phyloP scores from a whole-genome alignment of 805 yeast species.

The Ogataea methanolica region DNA sequence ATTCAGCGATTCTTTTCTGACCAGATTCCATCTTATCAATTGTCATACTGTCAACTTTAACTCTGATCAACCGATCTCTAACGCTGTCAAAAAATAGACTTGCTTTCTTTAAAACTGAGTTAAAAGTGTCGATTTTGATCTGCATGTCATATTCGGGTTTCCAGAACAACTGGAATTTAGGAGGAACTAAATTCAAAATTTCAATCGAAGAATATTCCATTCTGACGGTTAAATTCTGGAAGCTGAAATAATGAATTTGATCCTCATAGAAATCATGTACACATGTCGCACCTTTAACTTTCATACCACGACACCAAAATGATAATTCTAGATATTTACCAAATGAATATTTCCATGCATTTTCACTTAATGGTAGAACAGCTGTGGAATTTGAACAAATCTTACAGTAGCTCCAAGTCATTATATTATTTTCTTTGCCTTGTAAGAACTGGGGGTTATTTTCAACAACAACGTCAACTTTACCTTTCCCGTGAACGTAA shows the following conservation, averaged over 20 bases:
- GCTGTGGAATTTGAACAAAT: constrained; percentile 74
- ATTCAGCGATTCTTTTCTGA: constrained; percentile 47
- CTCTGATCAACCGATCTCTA: constrained; percentile 60
- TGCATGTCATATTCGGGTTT: constrained; percentile 64
- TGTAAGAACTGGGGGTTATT: constrained; percentile 50
- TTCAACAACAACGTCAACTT: constrained; percentile 74
- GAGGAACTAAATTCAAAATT: constrained; percentile 73
- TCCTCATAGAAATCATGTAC: constrained; percentile 76
- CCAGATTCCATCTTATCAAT: constrained; percentile 72
- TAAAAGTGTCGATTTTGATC: constrained; percentile 60
- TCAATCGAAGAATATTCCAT: constrained; percentile 76
- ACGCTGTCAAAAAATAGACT: constrained; percentile 69
- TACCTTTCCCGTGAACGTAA: constrained; percentile 85
- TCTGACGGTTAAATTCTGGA: constrained; percentile 70
- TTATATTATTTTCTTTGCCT: constrained; percentile 59
- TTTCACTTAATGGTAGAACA: constrained; percentile 74
- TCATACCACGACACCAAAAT: constrained; percentile 66
- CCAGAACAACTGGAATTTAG: constrained; percentile 68
- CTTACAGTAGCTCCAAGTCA: constrained; percentile 91
- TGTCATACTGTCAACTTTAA: constrained; percentile 72
- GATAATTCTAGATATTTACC: constrained; percentile 88
- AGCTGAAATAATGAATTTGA: constrained; percentile 81
- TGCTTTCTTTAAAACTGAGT: constrained; percentile 49
- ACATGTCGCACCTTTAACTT: constrained; percentile 60
- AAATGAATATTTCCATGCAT: constrained; percentile 85